These are phyloP conservation scores for Rhizoctonia solani DNA, from an alignment of 1,284 basidiomycete species.

Conservation along the genomic window DNA sequence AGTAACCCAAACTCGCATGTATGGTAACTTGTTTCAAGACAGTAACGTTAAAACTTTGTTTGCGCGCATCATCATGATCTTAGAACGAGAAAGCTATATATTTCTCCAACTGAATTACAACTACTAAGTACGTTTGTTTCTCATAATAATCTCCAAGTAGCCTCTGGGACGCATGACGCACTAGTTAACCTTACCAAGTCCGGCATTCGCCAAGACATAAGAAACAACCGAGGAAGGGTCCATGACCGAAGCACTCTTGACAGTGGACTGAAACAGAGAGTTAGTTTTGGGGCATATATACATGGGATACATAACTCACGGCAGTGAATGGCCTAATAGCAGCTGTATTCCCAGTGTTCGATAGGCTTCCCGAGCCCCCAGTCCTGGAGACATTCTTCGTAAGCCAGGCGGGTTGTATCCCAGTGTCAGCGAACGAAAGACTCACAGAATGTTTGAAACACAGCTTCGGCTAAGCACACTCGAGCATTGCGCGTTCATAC, in stretches of 20 bases:
- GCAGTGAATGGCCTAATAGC: background rate
- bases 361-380: background rate
- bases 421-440: background rate
- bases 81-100: background rate
- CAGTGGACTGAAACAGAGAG: constrained; percentile 41
- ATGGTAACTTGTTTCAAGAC: background rate
- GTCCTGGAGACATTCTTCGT: background rate
- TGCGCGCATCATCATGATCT: background rate
- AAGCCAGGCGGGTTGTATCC: background rate
- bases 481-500: background rate
- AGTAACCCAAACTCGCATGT: background rate
- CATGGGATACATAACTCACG: background rate
- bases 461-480: background rate
- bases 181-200: constrained; percentile 36
- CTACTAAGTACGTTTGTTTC: background rate
- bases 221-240: constrained; percentile 7
- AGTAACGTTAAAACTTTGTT: background rate
- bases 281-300: background rate
- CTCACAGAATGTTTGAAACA: background rate
- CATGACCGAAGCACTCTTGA: constrained; percentile 27
- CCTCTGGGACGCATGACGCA: background rate
- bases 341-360: background rate
- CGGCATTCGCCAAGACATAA: constrained; percentile 28
- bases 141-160: background rate
- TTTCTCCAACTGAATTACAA: background rate